These are phyloP conservation scores for Stachybotrys chartarum DNA, from an alignment of 2,329 filamentous ascomycete species.

Conservation along the genomic window DNA sequence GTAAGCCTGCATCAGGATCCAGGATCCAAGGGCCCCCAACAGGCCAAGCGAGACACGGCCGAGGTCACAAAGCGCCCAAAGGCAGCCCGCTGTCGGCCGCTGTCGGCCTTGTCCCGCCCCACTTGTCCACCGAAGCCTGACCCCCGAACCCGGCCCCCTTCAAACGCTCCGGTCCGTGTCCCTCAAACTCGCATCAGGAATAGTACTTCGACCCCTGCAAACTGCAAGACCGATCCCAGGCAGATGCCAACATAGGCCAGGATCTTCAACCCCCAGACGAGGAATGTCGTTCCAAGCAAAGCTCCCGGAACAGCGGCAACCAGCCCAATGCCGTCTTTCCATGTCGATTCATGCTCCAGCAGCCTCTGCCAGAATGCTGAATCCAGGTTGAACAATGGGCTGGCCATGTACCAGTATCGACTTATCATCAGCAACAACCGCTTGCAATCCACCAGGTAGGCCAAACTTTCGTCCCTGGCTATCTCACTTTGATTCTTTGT, in stretches of 20 bases:
- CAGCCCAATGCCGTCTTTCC: neutral
- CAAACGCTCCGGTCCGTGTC: neutral
- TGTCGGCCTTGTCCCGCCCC: neutral
- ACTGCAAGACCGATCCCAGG: neutral
- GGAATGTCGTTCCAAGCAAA: neutral
- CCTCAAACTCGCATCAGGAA: neutral
- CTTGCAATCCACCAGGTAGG: no score
- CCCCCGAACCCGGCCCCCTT: neutral
- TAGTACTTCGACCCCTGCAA: neutral
- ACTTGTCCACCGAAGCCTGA: no score
- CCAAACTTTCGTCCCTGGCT: no score
- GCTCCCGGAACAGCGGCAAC: slow-evolving; percentile 8
- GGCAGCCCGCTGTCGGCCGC: no score
- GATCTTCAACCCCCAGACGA: neutral
- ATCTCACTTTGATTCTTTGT: slow-evolving; percentile 1
- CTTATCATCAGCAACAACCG: neutral
- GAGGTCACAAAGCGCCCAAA: no score
- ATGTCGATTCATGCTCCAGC: neutral
- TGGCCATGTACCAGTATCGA: neutral
- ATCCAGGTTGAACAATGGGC: neutral
- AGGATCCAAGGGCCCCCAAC: no score
- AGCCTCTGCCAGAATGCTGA: neutral
- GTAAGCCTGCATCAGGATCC: no score
- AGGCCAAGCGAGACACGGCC: no score
- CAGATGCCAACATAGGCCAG: neutral